A percentile compares a stretch with the other conserved stretches of the same genome.
Conservation (phyloP, 495 filamentous ascomycete genomes). For the Penicillium coprophilum region DNA sequence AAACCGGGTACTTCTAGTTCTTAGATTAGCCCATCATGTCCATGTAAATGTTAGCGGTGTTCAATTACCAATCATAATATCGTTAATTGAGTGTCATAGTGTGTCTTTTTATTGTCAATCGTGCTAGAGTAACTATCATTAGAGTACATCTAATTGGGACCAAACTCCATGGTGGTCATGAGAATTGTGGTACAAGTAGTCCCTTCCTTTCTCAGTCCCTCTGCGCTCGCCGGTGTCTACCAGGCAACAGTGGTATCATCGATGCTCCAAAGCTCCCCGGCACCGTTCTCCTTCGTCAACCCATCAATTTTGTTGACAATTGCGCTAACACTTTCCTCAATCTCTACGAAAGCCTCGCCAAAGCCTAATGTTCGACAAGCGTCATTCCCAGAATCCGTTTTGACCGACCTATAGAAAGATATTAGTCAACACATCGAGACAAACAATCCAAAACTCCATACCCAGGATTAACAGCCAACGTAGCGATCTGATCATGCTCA, state of each 20-base stretch:
- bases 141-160: too few species aligned
- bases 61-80: too few species aligned
- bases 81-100: too few species aligned
- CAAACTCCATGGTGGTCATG: too few species aligned
- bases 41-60: too few species aligned
- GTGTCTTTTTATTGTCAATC: too few species aligned
- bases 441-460: neutral
- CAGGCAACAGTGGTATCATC: slow-evolving; percentile 1
- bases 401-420: neutral
- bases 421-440: neutral
- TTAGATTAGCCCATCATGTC: too few species aligned
- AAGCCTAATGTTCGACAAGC: neutral
- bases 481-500: slow-evolving; percentile 33
- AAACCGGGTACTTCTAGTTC: too few species aligned
- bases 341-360: neutral
- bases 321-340: neutral
- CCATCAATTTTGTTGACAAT: slow-evolving; percentile 8
- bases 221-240: neutral
- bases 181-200: too few species aligned
- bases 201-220: too few species aligned
- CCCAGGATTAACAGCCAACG: slow-evolving; percentile 26
- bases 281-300: slow-evolving; percentile 5
- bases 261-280: neutral
- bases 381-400: neutral
- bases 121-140: too few species aligned